Conservation (phyloP, 2,329 filamentous ascomycete species). For the Neofusicoccum umdonicola region DNA sequence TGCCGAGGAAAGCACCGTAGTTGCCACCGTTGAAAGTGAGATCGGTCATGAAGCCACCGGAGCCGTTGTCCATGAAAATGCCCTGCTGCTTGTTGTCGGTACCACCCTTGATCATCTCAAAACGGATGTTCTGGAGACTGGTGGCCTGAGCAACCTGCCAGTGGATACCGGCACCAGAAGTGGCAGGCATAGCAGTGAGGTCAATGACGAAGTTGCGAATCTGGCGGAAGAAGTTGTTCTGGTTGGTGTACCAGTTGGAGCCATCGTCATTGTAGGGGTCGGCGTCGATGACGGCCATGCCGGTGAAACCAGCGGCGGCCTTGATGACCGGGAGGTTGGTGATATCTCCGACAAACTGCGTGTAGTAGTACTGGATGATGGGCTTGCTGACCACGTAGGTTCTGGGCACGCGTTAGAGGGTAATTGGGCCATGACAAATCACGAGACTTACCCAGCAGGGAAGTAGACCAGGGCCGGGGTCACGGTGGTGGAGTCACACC, state of each 20-base stretch:
- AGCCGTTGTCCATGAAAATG: constrained; percentile 60
- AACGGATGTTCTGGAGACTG: constrained; percentile 61
- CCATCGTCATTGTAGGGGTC: constrained; percentile 74
- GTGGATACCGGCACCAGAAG: constrained; percentile 53
- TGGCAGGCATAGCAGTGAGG: constrained; percentile 36
- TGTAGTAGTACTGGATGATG: constrained; percentile 86
- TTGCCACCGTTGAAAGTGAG: constrained; percentile 60
- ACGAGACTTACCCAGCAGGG: constrained; percentile 59
- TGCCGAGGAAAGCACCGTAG: constrained; percentile 60
- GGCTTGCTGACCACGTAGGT: constrained; percentile 80
- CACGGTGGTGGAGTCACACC: constrained; percentile 81
- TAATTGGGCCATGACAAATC: not conserved
- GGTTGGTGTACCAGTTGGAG: constrained; percentile 51
- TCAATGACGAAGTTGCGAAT: constrained; percentile 56
- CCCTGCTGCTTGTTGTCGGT: constrained; percentile 54
- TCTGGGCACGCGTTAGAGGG: constrained; percentile 8
- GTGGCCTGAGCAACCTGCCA: constrained; percentile 68
- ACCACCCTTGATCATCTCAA: constrained; percentile 52
- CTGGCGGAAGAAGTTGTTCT: constrained; percentile 57
- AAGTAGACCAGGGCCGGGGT: constrained; percentile 89
- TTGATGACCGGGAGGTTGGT: constrained; percentile 71
- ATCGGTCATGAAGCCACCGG: constrained; percentile 60
- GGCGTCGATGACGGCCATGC: constrained; percentile 85
- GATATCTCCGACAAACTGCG: constrained; percentile 84
- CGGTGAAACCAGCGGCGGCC: constrained; percentile 60